Conservation (phyloP, 2,329 filamentous ascomycete genomes). For the Aureobasidium lini region DNA sequence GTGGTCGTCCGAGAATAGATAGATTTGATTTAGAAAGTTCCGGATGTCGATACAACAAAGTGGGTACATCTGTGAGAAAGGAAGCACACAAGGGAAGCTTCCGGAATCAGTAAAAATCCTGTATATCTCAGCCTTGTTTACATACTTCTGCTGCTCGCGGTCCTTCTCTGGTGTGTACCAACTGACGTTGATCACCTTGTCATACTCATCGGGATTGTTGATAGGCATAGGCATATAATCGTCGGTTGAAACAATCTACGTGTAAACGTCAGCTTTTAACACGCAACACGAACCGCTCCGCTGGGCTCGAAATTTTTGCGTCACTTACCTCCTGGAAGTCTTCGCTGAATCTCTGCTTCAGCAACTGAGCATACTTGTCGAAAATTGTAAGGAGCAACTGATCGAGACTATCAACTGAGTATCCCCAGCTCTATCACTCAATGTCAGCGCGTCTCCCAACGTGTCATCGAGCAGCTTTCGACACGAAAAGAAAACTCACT, state of each 20-base stretch:
- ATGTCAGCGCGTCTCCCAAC: constrained; percentile 11
- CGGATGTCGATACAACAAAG: constrained; percentile 96
- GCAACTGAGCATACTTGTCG: constrained; percentile 83
- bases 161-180: constrained; percentile 87
- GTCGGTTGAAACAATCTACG: constrained; percentile 68
- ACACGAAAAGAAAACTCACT: constrained; percentile 40
- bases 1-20: constrained; percentile 94
- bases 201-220: constrained; percentile 80
- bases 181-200: constrained; percentile 90
- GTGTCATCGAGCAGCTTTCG: not conserved
- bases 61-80: constrained; percentile 98
- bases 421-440: constrained; percentile 68
- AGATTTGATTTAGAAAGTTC: constrained; percentile 96
- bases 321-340: constrained; percentile 77
- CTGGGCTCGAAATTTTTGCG: not conserved
- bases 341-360: constrained; percentile 86
- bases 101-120: constrained; percentile 17
- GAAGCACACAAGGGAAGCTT: constrained; percentile 84
- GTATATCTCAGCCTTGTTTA: not conserved
- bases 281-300: not conserved
- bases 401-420: constrained; percentile 74
- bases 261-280: not conserved
- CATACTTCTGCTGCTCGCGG: constrained; percentile 65
- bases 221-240: constrained; percentile 99
- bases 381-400: constrained; percentile 82